Evolutionary conservation across 306 rosid genomes (phyloP).

Genomic region (Quercus dentata): DNA sequence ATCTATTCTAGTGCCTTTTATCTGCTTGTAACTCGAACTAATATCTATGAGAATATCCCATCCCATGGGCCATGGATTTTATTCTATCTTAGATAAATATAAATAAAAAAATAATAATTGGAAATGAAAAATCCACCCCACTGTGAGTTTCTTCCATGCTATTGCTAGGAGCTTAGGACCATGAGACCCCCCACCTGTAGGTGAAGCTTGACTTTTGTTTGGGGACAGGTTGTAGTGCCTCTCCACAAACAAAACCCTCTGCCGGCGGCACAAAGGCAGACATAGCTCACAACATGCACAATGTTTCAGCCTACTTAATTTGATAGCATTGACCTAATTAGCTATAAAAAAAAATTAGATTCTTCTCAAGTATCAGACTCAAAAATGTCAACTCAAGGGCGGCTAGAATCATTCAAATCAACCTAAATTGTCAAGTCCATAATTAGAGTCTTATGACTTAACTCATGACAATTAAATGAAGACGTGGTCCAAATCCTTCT

Average conservation of each 20-base stretch:
- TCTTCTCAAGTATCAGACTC: not conserved
- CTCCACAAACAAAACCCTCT: not conserved
- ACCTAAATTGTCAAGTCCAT: not conserved
- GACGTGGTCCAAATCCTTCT: accelerated
- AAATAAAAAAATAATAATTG: no score
- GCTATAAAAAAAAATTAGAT: not conserved
- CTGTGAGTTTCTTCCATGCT: no score
- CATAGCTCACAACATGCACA: not conserved
- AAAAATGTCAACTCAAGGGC: not conserved
- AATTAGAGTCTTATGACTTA: no score
- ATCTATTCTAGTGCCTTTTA: no score
- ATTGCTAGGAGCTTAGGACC: no score
- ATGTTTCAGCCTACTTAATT: not conserved
- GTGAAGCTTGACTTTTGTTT: not conserved
- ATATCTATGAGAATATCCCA: no score
- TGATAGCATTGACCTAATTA: not conserved
- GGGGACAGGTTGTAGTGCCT: not conserved
- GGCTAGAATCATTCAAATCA: not conserved
- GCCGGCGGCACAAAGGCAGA: not conserved
- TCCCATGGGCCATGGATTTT: no score
- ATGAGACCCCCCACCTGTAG: not conserved
- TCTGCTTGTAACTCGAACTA: no score
- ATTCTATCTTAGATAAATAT: no score
- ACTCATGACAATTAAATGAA: no score
- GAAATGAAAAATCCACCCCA: no score